Evolutionary conservation across 768 basidiomycete genomes (phyloP), one percentile per base, ranked within the genome.

Genomic region (Suillus cothurnatus): DNA sequence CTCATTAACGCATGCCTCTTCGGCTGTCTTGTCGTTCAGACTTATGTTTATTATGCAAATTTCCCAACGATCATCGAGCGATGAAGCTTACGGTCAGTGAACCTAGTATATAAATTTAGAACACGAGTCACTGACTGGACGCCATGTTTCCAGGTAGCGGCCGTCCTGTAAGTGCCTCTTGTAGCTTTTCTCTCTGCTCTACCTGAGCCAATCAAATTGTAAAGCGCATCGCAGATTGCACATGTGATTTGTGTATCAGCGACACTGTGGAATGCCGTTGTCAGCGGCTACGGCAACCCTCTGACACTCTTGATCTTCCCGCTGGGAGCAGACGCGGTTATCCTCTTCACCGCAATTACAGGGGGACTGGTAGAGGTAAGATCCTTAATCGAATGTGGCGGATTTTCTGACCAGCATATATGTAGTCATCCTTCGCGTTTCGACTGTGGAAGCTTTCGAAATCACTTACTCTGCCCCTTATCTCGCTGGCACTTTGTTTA

Each of bases 1-100:
- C 43, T 69, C 19, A 34, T 64, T 2, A 65, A 66, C 2, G 45
- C 61, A 6, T 56, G 61, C 31, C 50, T 71, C n/a, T 69, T 71
- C 26, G 70, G 70, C 15, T 45, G 67, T 50, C 31, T 64, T 12
- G 50, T 61, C 2, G 26, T 63, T 49, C 70, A 71, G 60, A 43
- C 49, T 21, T 64, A 69, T 47, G 31, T 62, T 17, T 71, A 71
- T 61, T 64, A 67, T 53, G 53, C 60, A 9, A 61, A 23, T 6
- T 71, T 67, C 64, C 21, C 3, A 56, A 61, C 9, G 70, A 71
- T 39, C 32, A 28, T 39, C 57, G 57, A 59, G 12, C 12, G 8
- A 26, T 67, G 34, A 67, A 64, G 26, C 17, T 47, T 23, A 41
- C 64, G 23, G 66, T 67, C 11, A 64, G 66, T 21, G 4, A 17